These are phyloP conservation scores for Coemansia javaensis DNA, from an alignment of 192 early-diverging fungal genomes.

Conservation along the genomic window DNA sequence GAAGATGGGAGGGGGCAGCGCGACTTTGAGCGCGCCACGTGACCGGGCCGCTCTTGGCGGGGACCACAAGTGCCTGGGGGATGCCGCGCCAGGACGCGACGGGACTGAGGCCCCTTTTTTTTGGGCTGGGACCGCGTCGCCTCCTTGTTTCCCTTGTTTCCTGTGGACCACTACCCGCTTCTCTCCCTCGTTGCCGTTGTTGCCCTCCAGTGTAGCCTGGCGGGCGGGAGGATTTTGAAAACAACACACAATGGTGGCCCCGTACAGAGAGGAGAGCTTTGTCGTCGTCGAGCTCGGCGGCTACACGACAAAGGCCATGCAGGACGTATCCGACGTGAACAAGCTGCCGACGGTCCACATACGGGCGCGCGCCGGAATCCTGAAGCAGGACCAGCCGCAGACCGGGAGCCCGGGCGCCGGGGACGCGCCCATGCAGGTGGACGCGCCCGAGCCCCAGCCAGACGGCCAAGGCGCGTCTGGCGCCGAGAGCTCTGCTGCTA, in stretches of 20 bases:
- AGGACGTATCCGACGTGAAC: constrained; percentile 71
- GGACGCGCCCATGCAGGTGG: constrained; percentile 1
- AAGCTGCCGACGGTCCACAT: constrained; percentile 61
- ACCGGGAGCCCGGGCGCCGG: not conserved
- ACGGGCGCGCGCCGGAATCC: constrained; percentile 23
- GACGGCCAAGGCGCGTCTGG: not conserved
- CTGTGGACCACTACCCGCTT: no score
- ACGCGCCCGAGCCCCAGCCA: not conserved
- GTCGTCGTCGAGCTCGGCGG: constrained; percentile 87
- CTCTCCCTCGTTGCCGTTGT: not conserved
- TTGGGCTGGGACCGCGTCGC: no score
- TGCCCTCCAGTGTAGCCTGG: no score
- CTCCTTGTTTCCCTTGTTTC: no score
- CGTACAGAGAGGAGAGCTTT: constrained; percentile 69
- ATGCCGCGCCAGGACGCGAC: no score
- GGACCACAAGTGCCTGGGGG: no score
- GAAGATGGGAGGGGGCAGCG: not conserved
- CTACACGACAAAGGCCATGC: constrained; percentile 68
- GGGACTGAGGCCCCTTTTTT: no score
- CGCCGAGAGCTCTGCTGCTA: not conserved
- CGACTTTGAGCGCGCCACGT: no score
- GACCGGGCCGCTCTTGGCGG: no score
- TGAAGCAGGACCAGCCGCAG: constrained; percentile 5
- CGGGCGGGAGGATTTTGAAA: no score
- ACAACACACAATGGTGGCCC: constrained; percentile 40